These are phyloP conservation scores for Ophiostoma tasmaniense DNA, from an alignment of 2,329 filamentous ascomycete species.

Conservation along the genomic window DNA sequence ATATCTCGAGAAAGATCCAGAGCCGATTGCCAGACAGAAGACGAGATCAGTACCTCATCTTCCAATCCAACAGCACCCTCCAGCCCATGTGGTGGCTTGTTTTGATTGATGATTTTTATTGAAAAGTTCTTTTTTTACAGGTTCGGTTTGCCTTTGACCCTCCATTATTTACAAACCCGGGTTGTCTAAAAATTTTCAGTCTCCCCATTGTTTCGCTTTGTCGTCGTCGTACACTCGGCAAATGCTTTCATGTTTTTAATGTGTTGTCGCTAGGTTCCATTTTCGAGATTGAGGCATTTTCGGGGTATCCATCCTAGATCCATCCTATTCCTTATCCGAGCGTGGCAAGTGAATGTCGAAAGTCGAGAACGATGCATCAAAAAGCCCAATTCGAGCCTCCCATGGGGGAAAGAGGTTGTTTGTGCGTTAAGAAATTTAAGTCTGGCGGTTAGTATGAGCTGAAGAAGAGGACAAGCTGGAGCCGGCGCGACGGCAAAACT, in stretches of 20 bases:
- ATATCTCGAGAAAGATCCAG: neutral
- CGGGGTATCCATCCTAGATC: neutral
- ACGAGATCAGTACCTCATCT: neutral
- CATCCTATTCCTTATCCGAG: slow-evolving; percentile 3
- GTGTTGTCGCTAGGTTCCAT: slow-evolving; percentile 14
- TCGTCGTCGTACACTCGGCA: slow-evolving; percentile 18
- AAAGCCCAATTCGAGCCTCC: slow-evolving; percentile 17
- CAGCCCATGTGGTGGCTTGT: neutral
- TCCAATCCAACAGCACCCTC: neutral
- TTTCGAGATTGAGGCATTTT: slow-evolving; percentile 15
- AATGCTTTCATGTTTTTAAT: slow-evolving; percentile 16
- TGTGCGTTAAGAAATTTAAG: slow-evolving; percentile 18
- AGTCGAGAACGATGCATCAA: slow-evolving; percentile 12
- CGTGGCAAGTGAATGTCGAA: slow-evolving; percentile 9
- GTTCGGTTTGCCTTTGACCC: slow-evolving; percentile 16
- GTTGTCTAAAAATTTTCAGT: slow-evolving; percentile 15
- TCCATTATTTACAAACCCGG: slow-evolving; percentile 18
- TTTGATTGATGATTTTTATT: slow-evolving; percentile 16
- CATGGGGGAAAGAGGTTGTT: slow-evolving; percentile 16
- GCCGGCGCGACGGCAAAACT: slow-evolving; percentile 28
- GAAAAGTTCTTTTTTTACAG: slow-evolving; percentile 15
- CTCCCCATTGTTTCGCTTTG: slow-evolving; percentile 16
- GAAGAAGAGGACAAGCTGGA: too few relatives aligned
- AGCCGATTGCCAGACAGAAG: neutral
- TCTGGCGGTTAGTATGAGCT: slow-evolving; percentile 14